Percentiles rank a stretch among this genome's conserved stretches.
Conservation (phyloP, 306 rosid genomes). For the Sindora glabra region DNA sequence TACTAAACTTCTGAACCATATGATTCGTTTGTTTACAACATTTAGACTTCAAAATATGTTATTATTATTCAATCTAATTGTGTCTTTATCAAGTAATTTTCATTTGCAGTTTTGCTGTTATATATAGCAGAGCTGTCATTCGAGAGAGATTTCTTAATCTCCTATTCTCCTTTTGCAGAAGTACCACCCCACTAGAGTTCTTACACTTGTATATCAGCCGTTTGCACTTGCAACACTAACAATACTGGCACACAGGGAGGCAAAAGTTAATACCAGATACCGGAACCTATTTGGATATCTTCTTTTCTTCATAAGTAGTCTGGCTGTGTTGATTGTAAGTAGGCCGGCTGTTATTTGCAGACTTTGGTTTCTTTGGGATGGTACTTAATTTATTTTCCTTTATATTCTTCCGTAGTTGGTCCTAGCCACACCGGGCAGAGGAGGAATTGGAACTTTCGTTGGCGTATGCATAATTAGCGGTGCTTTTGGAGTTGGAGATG, state of each 20-base stretch:
- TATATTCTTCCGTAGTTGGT: conserved; percentile 53
- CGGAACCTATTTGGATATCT: conserved; percentile 60
- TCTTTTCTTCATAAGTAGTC: conserved; percentile 51
- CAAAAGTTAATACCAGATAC: conserved; percentile 52
- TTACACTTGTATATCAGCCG: conserved; percentile 82
- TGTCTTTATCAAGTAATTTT: neutral
- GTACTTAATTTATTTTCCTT: neutral
- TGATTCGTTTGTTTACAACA: too few species aligned
- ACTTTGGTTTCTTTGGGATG: neutral
- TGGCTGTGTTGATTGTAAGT: conserved; percentile 56
- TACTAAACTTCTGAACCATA: neutral
- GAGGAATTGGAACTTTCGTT: conserved; percentile 72
- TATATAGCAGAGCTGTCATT: neutral
- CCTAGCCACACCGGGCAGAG: conserved; percentile 81
- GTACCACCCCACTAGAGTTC: conserved; percentile 76
- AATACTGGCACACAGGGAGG: conserved; percentile 51
- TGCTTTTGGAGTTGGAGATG: conserved; percentile 86
- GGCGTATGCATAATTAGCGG: conserved; percentile 64
- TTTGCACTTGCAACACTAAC: conserved; percentile 61
- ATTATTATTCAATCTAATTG: too few species aligned
- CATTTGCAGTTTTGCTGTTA: neutral
- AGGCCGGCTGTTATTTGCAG: neutral
- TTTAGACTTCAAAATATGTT: too few species aligned
- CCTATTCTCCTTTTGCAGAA: conserved; percentile 33
- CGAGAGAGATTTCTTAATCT: neutral